These are phyloP conservation scores for Blastocystis sp. DNA, from an alignment of 352 stramenopile genomes.

Conservation along the genomic window DNA sequence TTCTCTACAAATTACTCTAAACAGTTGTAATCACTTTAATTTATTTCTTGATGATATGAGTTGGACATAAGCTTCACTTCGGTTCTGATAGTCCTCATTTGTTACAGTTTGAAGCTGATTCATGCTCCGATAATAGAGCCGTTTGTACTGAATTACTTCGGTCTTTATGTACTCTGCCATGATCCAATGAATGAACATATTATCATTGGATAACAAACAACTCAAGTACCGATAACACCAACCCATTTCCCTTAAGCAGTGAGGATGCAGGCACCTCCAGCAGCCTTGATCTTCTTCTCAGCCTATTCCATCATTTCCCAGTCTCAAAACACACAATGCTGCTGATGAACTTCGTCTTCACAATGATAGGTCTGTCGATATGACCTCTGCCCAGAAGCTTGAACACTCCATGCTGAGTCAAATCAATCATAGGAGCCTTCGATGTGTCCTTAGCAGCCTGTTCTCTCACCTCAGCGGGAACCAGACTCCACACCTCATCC, in stretches of 20 bases:
- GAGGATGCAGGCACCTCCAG: no score
- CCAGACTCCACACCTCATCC: no score
- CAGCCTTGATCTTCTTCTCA: conserved; percentile 99
- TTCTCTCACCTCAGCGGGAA: no score
- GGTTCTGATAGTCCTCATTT: neutral
- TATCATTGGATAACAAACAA: neutral
- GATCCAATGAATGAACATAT: neutral
- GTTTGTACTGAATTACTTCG: neutral
- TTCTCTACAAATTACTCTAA: neutral
- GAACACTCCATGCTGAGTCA: no score
- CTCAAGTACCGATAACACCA: conserved; percentile 34
- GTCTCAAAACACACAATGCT: conserved; percentile 71
- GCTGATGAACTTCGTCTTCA: conserved; percentile 98
- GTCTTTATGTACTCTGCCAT: neutral
- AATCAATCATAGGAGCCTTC: no score
- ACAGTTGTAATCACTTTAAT: neutral
- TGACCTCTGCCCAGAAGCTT: no score
- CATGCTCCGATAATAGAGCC: neutral
- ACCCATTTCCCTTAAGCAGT: conserved; percentile 77
- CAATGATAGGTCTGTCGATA: no score
- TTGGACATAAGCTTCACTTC: neutral
- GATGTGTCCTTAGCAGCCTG: no score
- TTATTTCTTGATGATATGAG: neutral
- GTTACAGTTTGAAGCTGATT: neutral
- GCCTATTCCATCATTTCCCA: conserved; percentile 70